Base-by-base conservation (phyloP, 1,139 yeast species). In the Candida dubliniensis region DNA sequence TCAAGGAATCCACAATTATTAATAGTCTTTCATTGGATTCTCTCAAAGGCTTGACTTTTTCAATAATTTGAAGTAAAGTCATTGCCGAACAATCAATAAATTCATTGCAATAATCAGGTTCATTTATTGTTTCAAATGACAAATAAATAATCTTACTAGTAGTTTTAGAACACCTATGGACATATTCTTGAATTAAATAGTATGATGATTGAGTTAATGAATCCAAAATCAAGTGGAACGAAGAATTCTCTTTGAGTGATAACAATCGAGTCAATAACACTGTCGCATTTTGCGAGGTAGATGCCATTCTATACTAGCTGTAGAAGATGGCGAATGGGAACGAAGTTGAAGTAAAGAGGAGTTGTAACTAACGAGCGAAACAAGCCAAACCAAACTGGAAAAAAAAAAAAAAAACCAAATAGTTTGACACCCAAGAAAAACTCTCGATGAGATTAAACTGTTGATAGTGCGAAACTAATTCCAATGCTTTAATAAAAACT, bases 141-240 rank as follows among this genome's bases (percentile, higher is more conserved):
- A 87, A 62, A 55, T 71, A 84, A 3, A 82, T 58, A 10, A 79
- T 60, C 4, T 41, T 30, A 14, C 40, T 13, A 14, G 34, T 26
- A 10, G 55, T 55, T 18, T 64, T 54, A 7, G 66, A 51, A 23
- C 38, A 15, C 47, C 76, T 70, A 47, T 71, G 64, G 1, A 77
- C 62, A 46, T 88, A 70, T 58, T 88, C 96, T 23, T 68, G 61
- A 1, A 86, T 56, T 12, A 91, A 61, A 46, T 69, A 59, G 36
- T 67, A 57, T 0, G 90, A 77, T 0, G 93, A 78, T 60, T 91
- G 97, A 0, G 78, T 70, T 13, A 89, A 63, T 0, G 87, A 74
- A 59, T 91, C 98, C 10, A 79, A 62, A 2, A 85, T 69, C 5
- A 91, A 69, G 11, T 88, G 64, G 47, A 91, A 79, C 0, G 96